These are phyloP conservation scores for Quercus wislizeni DNA, from an alignment of 306 rosid genomes.

Conservation along the genomic window DNA sequence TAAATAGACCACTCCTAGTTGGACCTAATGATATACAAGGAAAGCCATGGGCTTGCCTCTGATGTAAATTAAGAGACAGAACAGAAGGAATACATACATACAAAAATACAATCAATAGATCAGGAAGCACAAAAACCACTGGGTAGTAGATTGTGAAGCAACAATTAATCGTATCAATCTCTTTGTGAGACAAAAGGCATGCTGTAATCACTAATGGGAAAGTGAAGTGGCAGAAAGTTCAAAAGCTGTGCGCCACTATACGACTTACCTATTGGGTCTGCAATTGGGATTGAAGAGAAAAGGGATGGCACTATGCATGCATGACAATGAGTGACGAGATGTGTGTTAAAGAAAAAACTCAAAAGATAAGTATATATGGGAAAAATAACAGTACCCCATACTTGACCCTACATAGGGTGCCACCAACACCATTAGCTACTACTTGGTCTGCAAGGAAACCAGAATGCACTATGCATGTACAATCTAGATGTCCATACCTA, in stretches of 20 bases:
- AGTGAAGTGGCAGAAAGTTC: neutral
- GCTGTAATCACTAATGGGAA: neutral
- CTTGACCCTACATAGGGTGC: neutral
- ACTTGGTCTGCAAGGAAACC: neutral
- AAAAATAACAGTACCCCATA: constrained; percentile 9
- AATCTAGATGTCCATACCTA: neutral
- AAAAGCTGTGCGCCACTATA: constrained; percentile 29
- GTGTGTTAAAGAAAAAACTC: neutral
- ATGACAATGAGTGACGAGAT: no score
- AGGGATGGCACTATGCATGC: constrained; percentile 1
- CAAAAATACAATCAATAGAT: no score
- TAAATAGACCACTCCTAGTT: no score
- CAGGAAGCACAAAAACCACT: no score
- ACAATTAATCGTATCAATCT: neutral
- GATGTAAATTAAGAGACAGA: no score
- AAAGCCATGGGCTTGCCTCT: no score
- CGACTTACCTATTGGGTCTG: constrained; percentile 2
- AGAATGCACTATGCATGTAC: constrained; percentile 4
- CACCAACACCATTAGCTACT: constrained; percentile 3
- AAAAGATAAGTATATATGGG: constrained; percentile 6
- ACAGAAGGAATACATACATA: no score
- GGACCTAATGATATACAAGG: no score
- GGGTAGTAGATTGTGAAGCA: neutral
- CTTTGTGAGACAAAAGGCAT: no score
- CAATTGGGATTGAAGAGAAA: neutral